Conservation (phyloP, 2,329 filamentous ascomycete species). For the Paecilomyces formosus region DNA sequence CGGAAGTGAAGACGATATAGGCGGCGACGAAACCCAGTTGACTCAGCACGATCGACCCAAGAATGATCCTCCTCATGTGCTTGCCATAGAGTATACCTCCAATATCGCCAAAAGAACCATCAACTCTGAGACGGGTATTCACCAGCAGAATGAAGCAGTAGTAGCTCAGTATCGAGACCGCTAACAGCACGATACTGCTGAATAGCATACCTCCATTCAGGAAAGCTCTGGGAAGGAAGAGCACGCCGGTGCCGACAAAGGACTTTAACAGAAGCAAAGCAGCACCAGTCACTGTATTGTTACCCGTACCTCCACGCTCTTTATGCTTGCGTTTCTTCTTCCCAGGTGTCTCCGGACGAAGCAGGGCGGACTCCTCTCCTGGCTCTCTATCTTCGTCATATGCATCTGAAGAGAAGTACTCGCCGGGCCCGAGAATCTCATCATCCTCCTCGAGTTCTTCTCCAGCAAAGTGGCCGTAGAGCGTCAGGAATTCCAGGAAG, state of each 20-base stretch:
- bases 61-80: constrained; percentile 80
- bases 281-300: constrained; percentile 70
- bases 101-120: constrained; percentile 97
- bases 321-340: constrained; percentile 69
- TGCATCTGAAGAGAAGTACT: constrained; percentile 80
- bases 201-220: constrained; percentile 97
- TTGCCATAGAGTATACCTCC: constrained; percentile 85
- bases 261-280: constrained; percentile 87
- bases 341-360: constrained; percentile 62
- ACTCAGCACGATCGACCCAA: constrained; percentile 86
- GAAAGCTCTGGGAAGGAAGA: constrained; percentile 47
- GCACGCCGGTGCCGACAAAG: constrained; percentile 63
- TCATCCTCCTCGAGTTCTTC: constrained; percentile 96
- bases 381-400: constrained; percentile 64
- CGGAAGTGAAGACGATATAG: constrained; percentile 93
- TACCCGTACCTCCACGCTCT: constrained; percentile 64
- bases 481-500: constrained; percentile 89
- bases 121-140: constrained; percentile 72
- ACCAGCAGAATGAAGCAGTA: constrained; percentile 96
- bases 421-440: constrained; percentile 75
- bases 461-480: constrained; percentile 96
- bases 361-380: constrained; percentile 79
- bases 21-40: constrained; percentile 92
- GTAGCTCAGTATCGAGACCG: constrained; percentile 80
- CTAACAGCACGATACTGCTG: constrained; percentile 82